phyloP scores from a whole-genome alignment of 2,329 filamentous ascomycete species.

The Cladosporium sp. region DNA sequence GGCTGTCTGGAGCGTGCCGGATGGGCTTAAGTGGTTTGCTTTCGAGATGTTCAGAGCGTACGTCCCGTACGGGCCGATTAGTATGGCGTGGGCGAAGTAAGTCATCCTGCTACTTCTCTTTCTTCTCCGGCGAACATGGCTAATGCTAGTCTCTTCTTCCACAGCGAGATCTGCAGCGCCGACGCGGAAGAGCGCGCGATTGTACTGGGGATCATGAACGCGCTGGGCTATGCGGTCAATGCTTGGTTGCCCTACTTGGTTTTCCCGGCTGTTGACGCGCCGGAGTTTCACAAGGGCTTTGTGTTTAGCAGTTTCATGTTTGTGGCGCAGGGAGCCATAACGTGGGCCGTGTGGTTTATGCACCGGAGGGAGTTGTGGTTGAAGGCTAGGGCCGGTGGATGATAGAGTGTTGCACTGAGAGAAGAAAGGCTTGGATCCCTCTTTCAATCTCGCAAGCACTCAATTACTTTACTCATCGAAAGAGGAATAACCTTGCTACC shows the following conservation, averaged over 20 bases:
- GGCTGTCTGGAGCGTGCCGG: conserved; percentile 29
- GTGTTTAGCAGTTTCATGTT: conserved; percentile 2
- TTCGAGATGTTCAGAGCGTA: conserved; percentile 28
- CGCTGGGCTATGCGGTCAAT: conserved; percentile 63
- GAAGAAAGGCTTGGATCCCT: too few species aligned
- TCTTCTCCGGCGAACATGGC: not conserved
- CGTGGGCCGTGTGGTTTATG: conserved; percentile 7
- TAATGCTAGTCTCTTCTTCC: not conserved
- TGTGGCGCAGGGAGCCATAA: conserved; percentile 3
- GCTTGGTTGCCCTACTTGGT: conserved; percentile 54
- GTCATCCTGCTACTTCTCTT: not conserved
- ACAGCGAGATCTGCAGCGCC: conserved; percentile 44
- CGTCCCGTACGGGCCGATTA: conserved; percentile 29
- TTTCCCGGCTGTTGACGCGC: conserved; percentile 5
- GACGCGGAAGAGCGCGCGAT: conserved; percentile 62
- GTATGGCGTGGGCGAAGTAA: conserved; percentile 34
- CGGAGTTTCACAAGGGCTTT: conserved; percentile 31
- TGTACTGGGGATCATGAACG: conserved; percentile 61
- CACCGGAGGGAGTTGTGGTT: conserved; percentile 5
- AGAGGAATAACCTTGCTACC: too few species aligned
- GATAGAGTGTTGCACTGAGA: not conserved
- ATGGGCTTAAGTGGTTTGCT: conserved; percentile 28
- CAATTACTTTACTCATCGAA: too few species aligned
- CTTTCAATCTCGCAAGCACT: too few species aligned
- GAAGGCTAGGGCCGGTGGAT: not conserved